These are phyloP conservation scores for Tricladium varicosporioides DNA, from an alignment of 2,329 filamentous ascomycete species.

Conservation along the genomic window DNA sequence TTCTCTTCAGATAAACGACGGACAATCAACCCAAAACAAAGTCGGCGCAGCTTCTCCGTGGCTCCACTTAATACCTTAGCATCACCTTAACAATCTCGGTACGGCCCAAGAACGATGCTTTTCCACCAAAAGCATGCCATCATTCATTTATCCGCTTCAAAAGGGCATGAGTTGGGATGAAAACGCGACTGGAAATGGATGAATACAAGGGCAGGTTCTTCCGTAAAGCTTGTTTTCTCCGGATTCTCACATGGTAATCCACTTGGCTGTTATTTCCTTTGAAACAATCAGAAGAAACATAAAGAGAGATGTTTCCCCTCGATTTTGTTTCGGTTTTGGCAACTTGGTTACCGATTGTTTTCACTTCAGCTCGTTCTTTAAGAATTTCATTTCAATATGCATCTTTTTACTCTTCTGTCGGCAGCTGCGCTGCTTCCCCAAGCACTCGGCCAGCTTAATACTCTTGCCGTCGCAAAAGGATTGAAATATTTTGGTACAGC, in stretches of 20 bases:
- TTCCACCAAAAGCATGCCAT: background rate
- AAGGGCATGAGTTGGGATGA: background rate
- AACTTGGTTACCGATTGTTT: background rate
- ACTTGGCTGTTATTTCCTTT: background rate
- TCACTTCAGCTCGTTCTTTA: background rate
- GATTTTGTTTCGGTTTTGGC: background rate
- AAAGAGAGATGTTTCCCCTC: background rate
- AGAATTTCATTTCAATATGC: background rate
- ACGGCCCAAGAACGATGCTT: background rate
- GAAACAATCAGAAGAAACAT: background rate
- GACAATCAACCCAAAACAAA: background rate
- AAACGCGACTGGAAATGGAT: background rate
- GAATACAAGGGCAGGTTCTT: background rate
- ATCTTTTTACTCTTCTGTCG: background rate
- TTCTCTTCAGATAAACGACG: background rate
- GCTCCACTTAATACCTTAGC: background rate
- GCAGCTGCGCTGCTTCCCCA: constrained; percentile 11
- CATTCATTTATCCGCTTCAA: background rate
- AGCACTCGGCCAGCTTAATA: constrained; percentile 20
- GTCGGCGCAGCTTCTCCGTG: background rate
- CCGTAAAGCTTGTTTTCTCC: background rate
- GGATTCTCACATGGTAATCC: background rate
- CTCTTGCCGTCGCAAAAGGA: constrained; percentile 53
- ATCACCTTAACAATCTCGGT: background rate
- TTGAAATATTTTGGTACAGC: constrained; percentile 57